Evolutionary conservation across 192 early-diverging fungal species (phyloP), one percentile per base, ranked within the genome.

Genomic region (Borealophlyctis nickersoniae): DNA sequence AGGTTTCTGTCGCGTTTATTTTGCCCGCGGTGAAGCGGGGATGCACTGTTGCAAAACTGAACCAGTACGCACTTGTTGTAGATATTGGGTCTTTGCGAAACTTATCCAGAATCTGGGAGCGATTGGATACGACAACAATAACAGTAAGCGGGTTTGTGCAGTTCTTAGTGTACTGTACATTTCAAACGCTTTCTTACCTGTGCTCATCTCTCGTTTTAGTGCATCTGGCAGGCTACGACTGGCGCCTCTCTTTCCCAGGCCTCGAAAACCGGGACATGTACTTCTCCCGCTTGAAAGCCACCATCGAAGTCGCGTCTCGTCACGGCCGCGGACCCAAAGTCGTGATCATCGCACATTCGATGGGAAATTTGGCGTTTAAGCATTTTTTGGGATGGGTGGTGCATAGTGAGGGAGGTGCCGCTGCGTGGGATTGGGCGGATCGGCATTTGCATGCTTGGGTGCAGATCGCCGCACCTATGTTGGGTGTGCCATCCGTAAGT

Each of bases 311-410:
- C 0, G 62, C 75, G 65, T 75, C 32, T 75, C 71, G 19, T 29
- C 50, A 49, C 0, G 62, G 26, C 27, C 11, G 36, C 2, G 64
- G 52, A 2, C 87, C 88, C 35, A 77, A 75, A 9, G 81, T 84
- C 23, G 34, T 82, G 75, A 48, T 88, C 75, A 59, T 48, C 74
- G 83, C 83, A 5, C 89, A 91, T 66, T 84, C 81, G 1, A 88
- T 91, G 87, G 89, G 89, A 64, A 62, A 81, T 1, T 77, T 74
- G 52, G 80, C 95, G 3, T 75, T 88, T 30, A 81, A 82, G 39
- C 92, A 95, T 68, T 96, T 96, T 73, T 75, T 95, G 61, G 87
- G 88, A 49, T 96, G 94, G 94, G 90, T 86, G 1, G 86, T 88
- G 67, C 83, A 81, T 2, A 67, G 78, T 0, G 4, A 69, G 9